Evolutionary conservation across 306 rosid genomes (phyloP), one percentile per base, ranked within the genome.

Genomic region (Cucurbita ficifolia): DNA sequence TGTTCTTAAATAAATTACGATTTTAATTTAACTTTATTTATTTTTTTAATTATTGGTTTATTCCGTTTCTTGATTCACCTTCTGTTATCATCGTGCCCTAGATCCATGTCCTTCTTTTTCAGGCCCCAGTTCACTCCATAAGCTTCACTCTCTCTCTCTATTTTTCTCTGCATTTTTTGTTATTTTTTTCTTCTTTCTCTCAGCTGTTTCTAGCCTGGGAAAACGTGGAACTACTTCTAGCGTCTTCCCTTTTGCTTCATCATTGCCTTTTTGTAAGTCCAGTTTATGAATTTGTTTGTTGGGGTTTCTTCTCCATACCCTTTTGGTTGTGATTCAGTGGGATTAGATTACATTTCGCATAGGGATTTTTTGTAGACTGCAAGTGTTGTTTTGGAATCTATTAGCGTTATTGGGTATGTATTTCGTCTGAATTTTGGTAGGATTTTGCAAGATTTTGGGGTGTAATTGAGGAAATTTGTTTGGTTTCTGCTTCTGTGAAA

Each of bases 81-180:
- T 22, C 55, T 69, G 74, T 33, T 69, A 42, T 76, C 81, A 71
- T 58, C 77, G 71, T 76, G 87, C 87, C 95, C 84, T 88, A 90
- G 98, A 92, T 92, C 96, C 96, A 82, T 82, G 89, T 76, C 85
- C 79, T 84, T 65, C 49, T 21, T 85, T 82, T 81, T 45, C 84
- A 70, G 62, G 75, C 69, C 76, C 83, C 79, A 29, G 81, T 76
- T 77, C 75, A 50, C 19, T 79, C 75, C 61, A 75, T 77, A 79
- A 79, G 55, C 24, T 74, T 79, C 55, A 19, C 57, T 46, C 55
- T 65, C 59, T 19, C 29, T 53, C 8, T 57, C 11, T 35, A 10
- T 50, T 17, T 35, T 18, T 21, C 1, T 48, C 42, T 24, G 43
- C 56, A 22, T 69, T 46, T 69, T 42, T 39, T 43, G 3, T 21